Base-by-base conservation (phyloP, 1,284 basidiomycete species). In the Ganoderma lucidum region DNA sequence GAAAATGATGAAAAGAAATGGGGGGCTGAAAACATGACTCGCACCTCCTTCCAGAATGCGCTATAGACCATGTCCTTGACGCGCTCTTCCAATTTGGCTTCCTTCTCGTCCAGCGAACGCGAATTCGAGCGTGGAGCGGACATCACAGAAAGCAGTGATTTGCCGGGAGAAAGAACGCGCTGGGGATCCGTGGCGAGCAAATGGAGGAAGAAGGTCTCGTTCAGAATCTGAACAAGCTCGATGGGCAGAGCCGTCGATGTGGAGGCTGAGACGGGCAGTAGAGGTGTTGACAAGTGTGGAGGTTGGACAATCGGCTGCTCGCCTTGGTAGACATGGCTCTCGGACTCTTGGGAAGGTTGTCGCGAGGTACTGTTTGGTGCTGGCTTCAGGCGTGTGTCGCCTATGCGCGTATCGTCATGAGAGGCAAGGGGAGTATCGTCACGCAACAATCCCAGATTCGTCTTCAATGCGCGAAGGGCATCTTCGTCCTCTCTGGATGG, bases 41-140 rank as follows among this genome's bases (percentile, higher is more conserved):
- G 71, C 75, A 91, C 91, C 83, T 91, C 86, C 55, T 89, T 87
- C 92, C 92, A 93, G 75, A 93, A 93, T 6, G 89, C 90, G 59
- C 80, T 81, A 75, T 90, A 88, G 17, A 87, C 85, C 6, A 86
- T 81, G 65, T 85, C 82, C 69, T 86, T 85, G 6, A 93, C 88
- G 69, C 82, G 84, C 44, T 83, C 81, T 30, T 85, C 82, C 3
- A 91, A 71, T 15, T 77, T 77, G 6, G 81, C 76, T 39, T 76
- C 75, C 17, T 74, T 68, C 15, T 78, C 70, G 12, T 74, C 76
- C 42, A 73, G 69, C 58, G 77, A 72, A 42, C 64, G 64, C 64
- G 70, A 53, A 28, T 74, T 72, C 28, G 79, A 78, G 63, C 79
- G 81, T 9, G 83, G 77, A 51, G 81, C 81, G 28, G 86, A 82